Percentiles rank a stretch among this genome's conserved stretches.
These are phyloP conservation scores for Aspergillus unguis DNA, from an alignment of 2,329 filamentous ascomycete species.

Conservation along the genomic window DNA sequence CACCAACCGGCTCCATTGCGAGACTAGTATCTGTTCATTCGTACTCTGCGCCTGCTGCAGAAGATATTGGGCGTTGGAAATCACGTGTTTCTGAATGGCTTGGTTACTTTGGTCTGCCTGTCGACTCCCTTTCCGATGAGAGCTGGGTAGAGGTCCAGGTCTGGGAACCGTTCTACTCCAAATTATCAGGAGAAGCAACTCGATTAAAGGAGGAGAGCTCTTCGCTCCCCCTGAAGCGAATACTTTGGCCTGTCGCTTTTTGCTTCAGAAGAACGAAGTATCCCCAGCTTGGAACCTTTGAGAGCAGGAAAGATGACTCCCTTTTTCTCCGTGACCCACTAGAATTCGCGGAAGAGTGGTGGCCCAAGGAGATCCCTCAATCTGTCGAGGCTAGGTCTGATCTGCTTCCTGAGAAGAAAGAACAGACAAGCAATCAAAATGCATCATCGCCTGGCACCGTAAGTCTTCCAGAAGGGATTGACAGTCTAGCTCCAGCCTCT, in stretches of 20 bases:
- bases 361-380: constrained; percentile 25
- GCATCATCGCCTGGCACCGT: constrained; percentile 22
- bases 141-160: constrained; percentile 43
- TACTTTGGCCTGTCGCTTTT: constrained; percentile 45
- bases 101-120: constrained; percentile 33
- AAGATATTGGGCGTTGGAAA: constrained; percentile 34
- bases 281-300: constrained; percentile 14
- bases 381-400: constrained; percentile 18
- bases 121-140: constrained; percentile 30
- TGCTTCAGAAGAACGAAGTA: constrained; percentile 39
- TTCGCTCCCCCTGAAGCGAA: constrained; percentile 37
- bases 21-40: constrained; percentile 29
- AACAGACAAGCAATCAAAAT: constrained; percentile 24
- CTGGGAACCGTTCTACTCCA: constrained; percentile 39
- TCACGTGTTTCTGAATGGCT: constrained; percentile 36
- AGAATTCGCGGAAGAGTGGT: constrained; percentile 44
- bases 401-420: constrained; percentile 17
- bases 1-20: constrained; percentile 38
- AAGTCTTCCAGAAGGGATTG: constrained; percentile 29
- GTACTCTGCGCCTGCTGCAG: constrained; percentile 19
- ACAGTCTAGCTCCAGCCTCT: constrained; percentile 39
- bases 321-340: constrained; percentile 36
- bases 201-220: constrained; percentile 27
- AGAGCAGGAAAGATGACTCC: constrained; percentile 17
- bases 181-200: constrained; percentile 33